Percentiles rank a stretch among this genome's conserved stretches.
These are phyloP conservation scores for Neurospora sp. DNA, from an alignment of 495 filamentous ascomycete genomes.

Conservation along the genomic window DNA sequence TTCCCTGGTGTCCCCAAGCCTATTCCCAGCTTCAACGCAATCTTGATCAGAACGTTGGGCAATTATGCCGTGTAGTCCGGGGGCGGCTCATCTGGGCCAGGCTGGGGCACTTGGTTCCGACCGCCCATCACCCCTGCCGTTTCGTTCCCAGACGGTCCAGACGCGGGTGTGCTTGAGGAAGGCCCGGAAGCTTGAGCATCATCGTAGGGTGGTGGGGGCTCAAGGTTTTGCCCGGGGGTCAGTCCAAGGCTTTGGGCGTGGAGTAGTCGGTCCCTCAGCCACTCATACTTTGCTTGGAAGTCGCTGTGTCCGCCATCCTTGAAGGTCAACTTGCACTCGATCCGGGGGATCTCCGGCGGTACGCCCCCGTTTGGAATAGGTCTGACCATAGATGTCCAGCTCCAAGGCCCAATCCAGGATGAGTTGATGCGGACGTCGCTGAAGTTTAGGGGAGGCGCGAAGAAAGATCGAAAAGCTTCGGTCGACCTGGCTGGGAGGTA, in stretches of 20 bases:
- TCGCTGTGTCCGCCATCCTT: constrained; percentile 93
- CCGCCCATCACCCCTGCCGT: constrained; percentile 3
- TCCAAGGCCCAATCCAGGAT: constrained; percentile 93
- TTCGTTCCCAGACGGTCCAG: background rate
- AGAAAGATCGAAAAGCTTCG: constrained; percentile 72
- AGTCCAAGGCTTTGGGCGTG: constrained; percentile 65
- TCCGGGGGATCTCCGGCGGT: constrained; percentile 55
- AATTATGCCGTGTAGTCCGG: constrained; percentile 57
- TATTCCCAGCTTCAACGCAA: background rate
- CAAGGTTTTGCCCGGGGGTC: constrained; percentile 45
- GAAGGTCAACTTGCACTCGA: constrained; percentile 79
- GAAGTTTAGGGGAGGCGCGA: constrained; percentile 73
- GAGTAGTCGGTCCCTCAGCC: constrained; percentile 70
- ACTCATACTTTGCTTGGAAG: constrained; percentile 73
- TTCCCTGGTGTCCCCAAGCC: background rate
- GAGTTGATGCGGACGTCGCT: constrained; percentile 83
- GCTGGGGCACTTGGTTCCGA: constrained; percentile 22
- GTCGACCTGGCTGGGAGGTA: constrained; percentile 71
- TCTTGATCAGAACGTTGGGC: background rate
- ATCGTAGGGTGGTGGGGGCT: constrained; percentile 79
- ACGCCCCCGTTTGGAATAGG: constrained; percentile 82
- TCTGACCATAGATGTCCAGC: constrained; percentile 70
- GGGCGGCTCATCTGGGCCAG: constrained; percentile 66
- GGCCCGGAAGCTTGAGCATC: constrained; percentile 17
- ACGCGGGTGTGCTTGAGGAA: constrained; percentile 19